These are phyloP conservation scores for Artemisia argyi DNA, from an alignment of 129 eudicot species.

Conservation along the genomic window DNA sequence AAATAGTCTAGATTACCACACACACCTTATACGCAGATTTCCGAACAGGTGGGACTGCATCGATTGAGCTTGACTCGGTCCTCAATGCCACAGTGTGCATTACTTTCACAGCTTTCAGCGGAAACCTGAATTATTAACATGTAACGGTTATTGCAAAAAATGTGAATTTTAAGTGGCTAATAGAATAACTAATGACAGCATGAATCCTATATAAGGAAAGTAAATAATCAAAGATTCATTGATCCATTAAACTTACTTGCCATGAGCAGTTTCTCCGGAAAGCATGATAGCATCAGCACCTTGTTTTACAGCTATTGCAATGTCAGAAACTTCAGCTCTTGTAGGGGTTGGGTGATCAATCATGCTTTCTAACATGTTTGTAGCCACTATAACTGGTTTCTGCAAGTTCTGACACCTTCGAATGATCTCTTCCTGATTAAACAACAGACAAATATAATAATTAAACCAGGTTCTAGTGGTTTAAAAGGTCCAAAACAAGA, in stretches of 20 bases:
- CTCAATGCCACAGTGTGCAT: constrained; percentile 98
- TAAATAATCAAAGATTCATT: neutral
- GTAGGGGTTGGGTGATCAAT: constrained; percentile 97
- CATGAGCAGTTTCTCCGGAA: constrained; percentile 99
- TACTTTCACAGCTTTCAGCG: constrained; percentile 92
- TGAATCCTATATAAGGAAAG: neutral
- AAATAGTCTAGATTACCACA: constrained; percentile 5
- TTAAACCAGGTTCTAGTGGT: neutral
- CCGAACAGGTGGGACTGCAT: constrained; percentile 42
- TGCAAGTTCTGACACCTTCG: constrained; percentile 84
- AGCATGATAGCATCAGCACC: constrained; percentile 96
- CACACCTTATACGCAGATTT: constrained; percentile 62
- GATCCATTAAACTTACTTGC: constrained; percentile 62
- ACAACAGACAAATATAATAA: constrained; percentile 8
- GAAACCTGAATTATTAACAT: constrained; percentile 50
- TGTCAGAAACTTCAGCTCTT: constrained; percentile 98
- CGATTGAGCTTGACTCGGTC: constrained; percentile 64
- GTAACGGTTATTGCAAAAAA: neutral
- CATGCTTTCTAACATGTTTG: constrained; percentile 99
- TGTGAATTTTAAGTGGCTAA: neutral
- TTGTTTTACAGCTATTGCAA: constrained; percentile 86
- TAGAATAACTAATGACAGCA: neutral
- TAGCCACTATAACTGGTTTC: constrained; percentile 96
- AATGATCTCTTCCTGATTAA: constrained; percentile 80
- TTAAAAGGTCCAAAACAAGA: neutral